These are phyloP conservation scores for Candida adriatica DNA, from an alignment of 805 yeast genomes.

Conservation along the genomic window DNA sequence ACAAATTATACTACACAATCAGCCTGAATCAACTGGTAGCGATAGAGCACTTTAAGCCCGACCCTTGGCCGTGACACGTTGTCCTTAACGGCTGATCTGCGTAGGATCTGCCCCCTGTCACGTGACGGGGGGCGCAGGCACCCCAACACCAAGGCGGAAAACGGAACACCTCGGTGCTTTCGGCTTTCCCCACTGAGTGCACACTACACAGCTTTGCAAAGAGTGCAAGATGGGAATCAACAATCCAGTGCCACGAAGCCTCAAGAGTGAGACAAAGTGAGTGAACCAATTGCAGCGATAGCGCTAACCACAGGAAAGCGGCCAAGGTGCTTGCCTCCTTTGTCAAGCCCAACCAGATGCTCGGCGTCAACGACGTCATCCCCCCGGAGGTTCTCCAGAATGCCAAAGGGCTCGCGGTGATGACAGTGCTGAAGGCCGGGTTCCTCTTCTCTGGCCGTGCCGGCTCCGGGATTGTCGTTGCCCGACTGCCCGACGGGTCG, in stretches of 20 bases:
- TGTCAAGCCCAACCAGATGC: slow-evolving; percentile 88
- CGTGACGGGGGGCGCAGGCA: not conserved
- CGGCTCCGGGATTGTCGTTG: slow-evolving; percentile 93
- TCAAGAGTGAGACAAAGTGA: slow-evolving; percentile 79
- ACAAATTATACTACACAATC: too few species aligned
- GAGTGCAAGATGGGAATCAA: slow-evolving; percentile 63
- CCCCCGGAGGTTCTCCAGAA: slow-evolving; percentile 83
- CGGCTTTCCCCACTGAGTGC: slow-evolving; percentile 1
- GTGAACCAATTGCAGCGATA: too few species aligned
- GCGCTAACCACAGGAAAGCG: slow-evolving; percentile 55
- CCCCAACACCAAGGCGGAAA: slow-evolving; percentile 1
- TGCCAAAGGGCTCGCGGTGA: slow-evolving; percentile 88
- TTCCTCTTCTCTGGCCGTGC: slow-evolving; percentile 95
- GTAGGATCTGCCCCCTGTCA: not conserved
- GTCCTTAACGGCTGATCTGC: not conserved
- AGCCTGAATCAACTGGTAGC: too few species aligned
- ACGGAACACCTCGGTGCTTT: slow-evolving; percentile 3
- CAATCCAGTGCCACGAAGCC: slow-evolving; percentile 90
- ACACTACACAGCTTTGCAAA: not conserved
- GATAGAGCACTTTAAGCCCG: too few species aligned
- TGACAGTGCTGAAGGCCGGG: slow-evolving; percentile 96
- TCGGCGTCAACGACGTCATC: slow-evolving; percentile 82
- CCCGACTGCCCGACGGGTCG: slow-evolving; percentile 86
- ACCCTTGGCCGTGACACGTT: too few species aligned
- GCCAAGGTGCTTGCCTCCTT: slow-evolving; percentile 87